Evolutionary conservation across 2,329 filamentous ascomycete species (phyloP).

Genomic region (Neonectria coccinea): DNA sequence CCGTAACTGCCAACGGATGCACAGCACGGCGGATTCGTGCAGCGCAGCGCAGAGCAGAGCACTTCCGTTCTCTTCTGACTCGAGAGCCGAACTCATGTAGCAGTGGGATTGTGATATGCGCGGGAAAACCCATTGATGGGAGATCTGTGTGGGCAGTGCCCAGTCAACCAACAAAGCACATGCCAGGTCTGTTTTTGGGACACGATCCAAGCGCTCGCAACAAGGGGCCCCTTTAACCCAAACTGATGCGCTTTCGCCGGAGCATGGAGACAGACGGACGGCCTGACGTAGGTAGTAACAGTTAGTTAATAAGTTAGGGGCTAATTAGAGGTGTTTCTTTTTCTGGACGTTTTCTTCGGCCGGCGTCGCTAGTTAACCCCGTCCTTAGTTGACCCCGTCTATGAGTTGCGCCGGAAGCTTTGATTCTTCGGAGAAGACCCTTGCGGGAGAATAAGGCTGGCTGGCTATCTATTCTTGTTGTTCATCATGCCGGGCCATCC

Average conservation of each 20-base stretch:
- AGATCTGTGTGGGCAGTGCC: constrained; percentile 18
- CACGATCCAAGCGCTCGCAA: constrained; percentile 14
- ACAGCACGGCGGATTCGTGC: not conserved
- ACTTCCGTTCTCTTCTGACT: not conserved
- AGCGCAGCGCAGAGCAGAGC: not conserved
- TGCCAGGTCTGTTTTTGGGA: constrained; percentile 9
- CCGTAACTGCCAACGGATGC: not conserved
- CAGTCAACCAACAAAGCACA: constrained; percentile 17
- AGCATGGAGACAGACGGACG: constrained; percentile 1
- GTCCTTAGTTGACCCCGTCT: not conserved
- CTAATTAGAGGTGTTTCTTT: constrained; percentile 19
- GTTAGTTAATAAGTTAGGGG: not conserved
- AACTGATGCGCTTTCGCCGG: constrained; percentile 1
- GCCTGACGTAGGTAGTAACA: not conserved
- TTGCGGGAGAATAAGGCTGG: not conserved
- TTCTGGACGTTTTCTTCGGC: constrained; percentile 1
- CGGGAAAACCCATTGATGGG: constrained; percentile 2
- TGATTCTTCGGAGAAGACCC: not conserved
- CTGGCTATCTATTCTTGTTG: not conserved
- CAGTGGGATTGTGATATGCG: not conserved
- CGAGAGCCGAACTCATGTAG: constrained; percentile 1
- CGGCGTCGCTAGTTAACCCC: constrained; percentile 1
- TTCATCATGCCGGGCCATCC: not conserved
- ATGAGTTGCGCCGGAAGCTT: not conserved
- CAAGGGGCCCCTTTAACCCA: constrained; percentile 12